Percentiles rank a stretch among this genome's conserved stretches.
These are phyloP conservation scores for Pachyrhizus erosus DNA, from an alignment of 306 rosid species.

Conservation along the genomic window DNA sequence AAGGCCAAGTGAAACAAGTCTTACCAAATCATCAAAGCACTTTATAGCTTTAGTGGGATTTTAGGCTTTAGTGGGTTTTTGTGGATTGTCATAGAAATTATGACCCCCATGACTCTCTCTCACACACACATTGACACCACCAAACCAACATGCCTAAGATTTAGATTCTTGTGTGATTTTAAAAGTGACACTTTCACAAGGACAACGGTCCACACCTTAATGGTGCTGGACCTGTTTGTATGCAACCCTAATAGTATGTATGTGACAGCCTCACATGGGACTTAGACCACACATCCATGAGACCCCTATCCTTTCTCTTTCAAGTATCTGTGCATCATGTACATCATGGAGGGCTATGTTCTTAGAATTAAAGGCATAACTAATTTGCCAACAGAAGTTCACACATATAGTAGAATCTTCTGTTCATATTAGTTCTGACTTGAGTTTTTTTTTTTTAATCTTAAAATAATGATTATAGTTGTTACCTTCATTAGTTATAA, in stretches of 20 bases:
- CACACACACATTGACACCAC: constrained; percentile 12
- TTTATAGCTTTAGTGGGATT: constrained; percentile 57
- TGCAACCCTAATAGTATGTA: constrained; percentile 27
- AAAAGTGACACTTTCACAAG: constrained; percentile 53
- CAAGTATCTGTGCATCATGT: constrained; percentile 11
- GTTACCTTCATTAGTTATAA: too few species aligned
- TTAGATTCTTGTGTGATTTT: constrained; percentile 58
- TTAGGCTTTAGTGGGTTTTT: constrained; percentile 42
- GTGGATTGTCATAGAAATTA: constrained; percentile 59
- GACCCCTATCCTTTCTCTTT: constrained; percentile 44
- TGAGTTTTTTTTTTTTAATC: too few species aligned
- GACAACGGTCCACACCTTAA: constrained; percentile 51
- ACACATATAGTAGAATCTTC: too few species aligned
- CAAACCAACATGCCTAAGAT: constrained; percentile 46
- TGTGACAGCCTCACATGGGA: constrained; percentile 58
- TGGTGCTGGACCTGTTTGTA: constrained; percentile 47
- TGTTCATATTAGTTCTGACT: too few species aligned
- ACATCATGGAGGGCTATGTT: constrained; percentile 5
- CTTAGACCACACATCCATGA: constrained; percentile 33
- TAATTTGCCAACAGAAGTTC: neutral
- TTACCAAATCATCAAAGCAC: constrained; percentile 43
- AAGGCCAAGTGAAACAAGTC: constrained; percentile 43
- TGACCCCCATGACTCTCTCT: constrained; percentile 47
- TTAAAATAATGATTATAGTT: too few species aligned
- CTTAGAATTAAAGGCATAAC: constrained; percentile 8